A percentile compares a stretch with the other conserved stretches of the same genome.
phyloP scores from a whole-genome alignment of 2,329 filamentous ascomycete genomes.

The Nectriaceae sp. region DNA sequence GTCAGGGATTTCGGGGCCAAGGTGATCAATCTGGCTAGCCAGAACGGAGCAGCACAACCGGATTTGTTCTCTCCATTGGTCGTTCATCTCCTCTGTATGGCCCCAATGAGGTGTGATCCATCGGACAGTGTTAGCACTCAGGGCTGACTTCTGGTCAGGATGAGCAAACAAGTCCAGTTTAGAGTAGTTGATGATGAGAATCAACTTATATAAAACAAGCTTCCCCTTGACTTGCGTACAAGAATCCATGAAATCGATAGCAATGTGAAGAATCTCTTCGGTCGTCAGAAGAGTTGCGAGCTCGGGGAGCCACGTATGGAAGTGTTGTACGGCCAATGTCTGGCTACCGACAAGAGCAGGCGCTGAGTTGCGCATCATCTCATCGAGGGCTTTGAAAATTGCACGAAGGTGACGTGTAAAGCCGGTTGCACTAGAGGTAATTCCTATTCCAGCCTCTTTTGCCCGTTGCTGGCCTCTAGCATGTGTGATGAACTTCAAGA shows the following conservation, averaged over 20 bases:
- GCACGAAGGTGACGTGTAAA: constrained; percentile 83
- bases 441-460: constrained; percentile 87
- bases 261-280: constrained; percentile 87
- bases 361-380: constrained; percentile 83
- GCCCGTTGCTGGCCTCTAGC: constrained; percentile 81
- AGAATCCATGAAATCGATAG: constrained; percentile 91
- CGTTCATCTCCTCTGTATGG: constrained; percentile 67
- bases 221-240: constrained; percentile 87
- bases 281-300: constrained; percentile 73
- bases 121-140: constrained; percentile 79
- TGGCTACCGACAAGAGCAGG: constrained; percentile 91
- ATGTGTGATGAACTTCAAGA: constrained; percentile 93
- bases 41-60: constrained; percentile 91
- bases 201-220: constrained; percentile 85
- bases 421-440: constrained; percentile 69
- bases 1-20: constrained; percentile 80
- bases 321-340: constrained; percentile 92
- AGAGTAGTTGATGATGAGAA: constrained; percentile 90
- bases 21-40: constrained; percentile 77
- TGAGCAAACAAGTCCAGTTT: constrained; percentile 78
- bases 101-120: constrained; percentile 98
- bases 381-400: constrained; percentile 88
- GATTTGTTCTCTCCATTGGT: constrained; percentile 91
- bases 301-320: constrained; percentile 96
- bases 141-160: constrained; percentile 71